Base-by-base conservation (phyloP, 805 yeast genomes). In the Kodamaea lidongshanica region DNA sequence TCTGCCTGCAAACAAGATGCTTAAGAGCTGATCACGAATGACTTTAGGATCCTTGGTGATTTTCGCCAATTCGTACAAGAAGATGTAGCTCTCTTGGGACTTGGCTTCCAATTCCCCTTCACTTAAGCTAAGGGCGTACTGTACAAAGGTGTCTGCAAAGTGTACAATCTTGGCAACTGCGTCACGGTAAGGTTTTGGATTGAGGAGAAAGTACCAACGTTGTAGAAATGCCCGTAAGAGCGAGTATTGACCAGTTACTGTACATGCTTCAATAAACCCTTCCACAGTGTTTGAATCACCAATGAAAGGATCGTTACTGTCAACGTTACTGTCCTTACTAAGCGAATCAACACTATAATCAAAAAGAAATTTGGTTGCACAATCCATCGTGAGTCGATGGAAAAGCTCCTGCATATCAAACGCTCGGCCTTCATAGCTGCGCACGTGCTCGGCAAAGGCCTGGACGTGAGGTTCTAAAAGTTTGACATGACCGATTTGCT, bases 1-100 rank as follows among this genome's bases (percentile, higher is more conserved):
- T 50, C 66, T 57, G 11, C 65, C 66, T 21, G 66, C 66, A 20
- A 60, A 44, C 48, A 60, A 52, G 28, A 60, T 60, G 34, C 58
- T 60, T 38, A 60, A 52, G 34, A 57, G 43, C 35, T 60, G 66
- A 37, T 60, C 64, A 35, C 56, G 51, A 34, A 60, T 52, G 7
- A 48, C 40, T 34, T 44, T 44, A 10, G 61, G 62, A 34, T 60
- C 49, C 37, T 53, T 51, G 7, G 65, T 58, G 26, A 55, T 52
- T 38, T 58, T 57, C 19, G 58, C 4, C 63, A 19, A 19, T n/a
- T 19, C 21, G n/a, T 8, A 19, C 21, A 19, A 19, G 21, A 19
- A 19, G n/a, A n/a, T 60, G 7, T 38, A 40, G 8, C 21, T n/a
- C 8, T 8, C 10, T 15, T 32, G 34, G n/a, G 49, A 41, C 15